These are phyloP conservation scores for Acanthamoeba culbertsoni DNA, from an alignment of 208 protist genomes.

Conservation along the genomic window DNA sequence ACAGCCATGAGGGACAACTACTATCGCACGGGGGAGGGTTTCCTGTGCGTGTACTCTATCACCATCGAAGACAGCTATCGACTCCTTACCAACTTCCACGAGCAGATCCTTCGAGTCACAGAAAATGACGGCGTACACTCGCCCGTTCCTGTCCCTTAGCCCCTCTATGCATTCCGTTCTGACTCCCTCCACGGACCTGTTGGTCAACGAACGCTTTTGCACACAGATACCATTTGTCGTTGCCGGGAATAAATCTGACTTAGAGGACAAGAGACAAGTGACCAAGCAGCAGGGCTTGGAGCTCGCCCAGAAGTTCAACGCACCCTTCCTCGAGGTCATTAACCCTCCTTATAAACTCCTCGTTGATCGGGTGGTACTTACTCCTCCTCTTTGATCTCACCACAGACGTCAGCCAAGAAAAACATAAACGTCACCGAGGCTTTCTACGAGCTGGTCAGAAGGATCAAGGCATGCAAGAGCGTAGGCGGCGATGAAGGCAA, in stretches of 20 bases:
- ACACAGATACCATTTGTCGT: conserved; percentile 77
- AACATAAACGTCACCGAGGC: conserved; percentile 84
- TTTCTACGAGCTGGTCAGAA: conserved; percentile 83
- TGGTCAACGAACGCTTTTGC: not conserved
- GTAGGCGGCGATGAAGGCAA: not conserved
- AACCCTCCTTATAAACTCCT: not conserved
- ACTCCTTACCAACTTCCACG: conserved; percentile 45
- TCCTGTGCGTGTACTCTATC: conserved; percentile 55
- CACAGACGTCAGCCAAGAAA: conserved; percentile 78
- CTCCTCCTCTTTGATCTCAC: not conserved
- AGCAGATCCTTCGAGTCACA: conserved; percentile 53
- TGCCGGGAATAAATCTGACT: conserved; percentile 83
- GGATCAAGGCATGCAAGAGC: conserved; percentile 39
- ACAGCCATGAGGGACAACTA: conserved; percentile 53
- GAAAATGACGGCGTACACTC: conserved; percentile 22
- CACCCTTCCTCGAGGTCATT: conserved; percentile 67
- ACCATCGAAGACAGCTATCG: conserved; percentile 46
- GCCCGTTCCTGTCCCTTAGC: not conserved
- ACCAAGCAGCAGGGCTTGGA: conserved; percentile 76
- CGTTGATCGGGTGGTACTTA: not conserved
- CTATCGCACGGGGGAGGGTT: conserved; percentile 44
- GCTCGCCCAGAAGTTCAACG: conserved; percentile 74
- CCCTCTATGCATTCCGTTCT: not conserved
- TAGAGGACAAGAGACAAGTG: conserved; percentile 79
- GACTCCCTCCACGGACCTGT: not conserved